Base-by-base conservation (phyloP, 2,329 filamentous ascomycete genomes). In the Geosmithia morbida region DNA sequence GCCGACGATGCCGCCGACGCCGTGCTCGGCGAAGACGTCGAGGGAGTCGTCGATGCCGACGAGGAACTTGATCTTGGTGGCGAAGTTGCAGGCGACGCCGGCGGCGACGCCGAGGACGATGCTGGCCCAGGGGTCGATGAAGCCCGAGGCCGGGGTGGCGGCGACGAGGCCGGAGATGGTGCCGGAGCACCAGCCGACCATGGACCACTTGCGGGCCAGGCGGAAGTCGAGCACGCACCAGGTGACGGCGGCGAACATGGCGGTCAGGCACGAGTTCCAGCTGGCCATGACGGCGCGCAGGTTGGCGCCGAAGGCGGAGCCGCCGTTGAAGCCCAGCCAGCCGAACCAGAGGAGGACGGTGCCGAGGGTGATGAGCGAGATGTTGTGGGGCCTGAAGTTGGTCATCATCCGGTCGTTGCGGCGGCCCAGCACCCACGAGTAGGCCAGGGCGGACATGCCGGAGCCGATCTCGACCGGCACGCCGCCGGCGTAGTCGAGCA, bases 391-490 rank as follows among this genome's bases (percentile, higher is more conserved):
- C 55, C 92, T 87, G 78, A 97, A 97, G 77, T 97, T 97, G 68
- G 96, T 79, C 87, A 97, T 96, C 88, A 97, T 96, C 72, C 88
- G 92, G 72, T 97, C 90, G 70, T 96, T 92, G 55, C 92, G 87
- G 60, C 88, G 86, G 55, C 92, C 92, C 51, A 98, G 85, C 39
- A 96, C 82, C 86, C 87, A 84, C 2, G 89, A 95, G 71, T 97
- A 98, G 54, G 92, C 92, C 44, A 97, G 74, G 29, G 90, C 92
- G 42, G 87, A 92, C 67, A 94, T 73, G 62, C 92, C 92, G 49
- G 92, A 97, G 51, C 79, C 86, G 57, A 98, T 97, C 68, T 98
- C 92, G 75, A 98, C 92, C 55, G 92, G 92, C 47, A 90, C 89
- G 58, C 92, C 92, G 53, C 92, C 92, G 46, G 92, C 92, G 61